phyloP scores from a whole-genome alignment of 306 rosid species.

The Morella rubra region DNA sequence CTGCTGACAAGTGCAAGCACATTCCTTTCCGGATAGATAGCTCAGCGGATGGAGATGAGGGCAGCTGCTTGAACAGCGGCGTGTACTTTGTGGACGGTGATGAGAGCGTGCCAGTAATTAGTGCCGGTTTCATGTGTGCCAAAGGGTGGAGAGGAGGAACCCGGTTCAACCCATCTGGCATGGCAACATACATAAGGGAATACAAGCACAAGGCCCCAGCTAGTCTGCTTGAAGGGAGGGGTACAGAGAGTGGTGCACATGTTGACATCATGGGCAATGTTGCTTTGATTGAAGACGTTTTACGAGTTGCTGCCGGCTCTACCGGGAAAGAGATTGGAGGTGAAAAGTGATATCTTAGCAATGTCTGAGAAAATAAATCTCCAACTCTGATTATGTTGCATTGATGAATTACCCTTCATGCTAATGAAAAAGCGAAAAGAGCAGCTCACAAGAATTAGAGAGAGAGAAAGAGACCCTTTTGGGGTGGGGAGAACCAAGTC shows the following conservation, averaged over 20 bases:
- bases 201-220: conserved; percentile 48
- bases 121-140: conserved; percentile 83
- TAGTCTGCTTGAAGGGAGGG: conserved; percentile 54
- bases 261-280: conserved; percentile 57
- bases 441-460: not conserved
- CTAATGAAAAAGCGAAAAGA: not conserved
- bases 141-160: conserved; percentile 81
- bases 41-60: conserved; percentile 47
- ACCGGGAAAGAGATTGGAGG: conserved; percentile 58
- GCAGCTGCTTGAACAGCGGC: conserved; percentile 42
- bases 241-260: conserved; percentile 50
- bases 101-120: conserved; percentile 50
- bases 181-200: conserved; percentile 57
- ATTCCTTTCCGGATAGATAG: conserved; percentile 54
- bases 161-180: conserved; percentile 71
- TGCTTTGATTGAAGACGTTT: conserved; percentile 61
- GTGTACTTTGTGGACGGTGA: conserved; percentile 65
- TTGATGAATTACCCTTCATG: conserved; percentile 1
- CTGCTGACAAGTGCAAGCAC: conserved; percentile 47
- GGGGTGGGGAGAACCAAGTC: not conserved
- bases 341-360: conserved; percentile 51
- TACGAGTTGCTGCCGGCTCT: conserved; percentile 67
- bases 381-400: conserved; percentile 28
- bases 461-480: too few species aligned
- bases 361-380: conserved; percentile 57